These are phyloP conservation scores for Nakazawaea ernobii DNA, from an alignment of 805 yeast genomes.

Conservation along the genomic window DNA sequence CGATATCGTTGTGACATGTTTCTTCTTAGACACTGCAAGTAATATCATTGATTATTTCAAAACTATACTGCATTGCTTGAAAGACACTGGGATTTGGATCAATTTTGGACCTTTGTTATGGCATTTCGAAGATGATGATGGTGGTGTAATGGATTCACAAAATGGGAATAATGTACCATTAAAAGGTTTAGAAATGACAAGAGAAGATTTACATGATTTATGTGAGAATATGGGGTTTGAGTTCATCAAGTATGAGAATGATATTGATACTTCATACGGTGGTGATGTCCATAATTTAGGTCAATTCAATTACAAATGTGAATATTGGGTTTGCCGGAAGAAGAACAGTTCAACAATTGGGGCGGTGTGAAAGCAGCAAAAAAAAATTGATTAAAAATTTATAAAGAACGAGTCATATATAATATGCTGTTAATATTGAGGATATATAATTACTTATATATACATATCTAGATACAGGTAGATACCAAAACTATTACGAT, in stretches of 20 bases:
- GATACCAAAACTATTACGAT: too few relatives aligned
- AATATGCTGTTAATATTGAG: not conserved
- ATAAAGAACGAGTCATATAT: not conserved
- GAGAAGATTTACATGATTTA: constrained; percentile 47
- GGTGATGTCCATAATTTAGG: constrained; percentile 46
- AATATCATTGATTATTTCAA: constrained; percentile 53
- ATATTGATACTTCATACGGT: constrained; percentile 46
- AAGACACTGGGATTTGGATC: constrained; percentile 47
- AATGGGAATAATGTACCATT: constrained; percentile 26
- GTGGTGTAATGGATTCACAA: constrained; percentile 20
- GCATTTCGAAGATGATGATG: constrained; percentile 59
- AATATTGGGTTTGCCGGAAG: constrained; percentile 57
- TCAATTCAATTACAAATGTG: constrained; percentile 53
- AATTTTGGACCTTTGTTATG: constrained; percentile 67
- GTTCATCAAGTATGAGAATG: constrained; percentile 37
- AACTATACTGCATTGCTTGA: constrained; percentile 40
- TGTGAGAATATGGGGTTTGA: constrained; percentile 45
- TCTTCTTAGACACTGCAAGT: constrained; percentile 59
- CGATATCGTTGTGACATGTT: constrained; percentile 47
- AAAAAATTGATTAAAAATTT: not conserved
- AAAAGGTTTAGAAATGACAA: constrained; percentile 54
- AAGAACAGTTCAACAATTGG: not conserved
- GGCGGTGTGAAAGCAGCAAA: not conserved
- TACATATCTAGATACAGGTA: too few relatives aligned
- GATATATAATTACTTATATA: too few relatives aligned